These are phyloP conservation scores for Chenopodium quinoa DNA, from an alignment of 148 eudicot genomes.

Conservation along the genomic window DNA sequence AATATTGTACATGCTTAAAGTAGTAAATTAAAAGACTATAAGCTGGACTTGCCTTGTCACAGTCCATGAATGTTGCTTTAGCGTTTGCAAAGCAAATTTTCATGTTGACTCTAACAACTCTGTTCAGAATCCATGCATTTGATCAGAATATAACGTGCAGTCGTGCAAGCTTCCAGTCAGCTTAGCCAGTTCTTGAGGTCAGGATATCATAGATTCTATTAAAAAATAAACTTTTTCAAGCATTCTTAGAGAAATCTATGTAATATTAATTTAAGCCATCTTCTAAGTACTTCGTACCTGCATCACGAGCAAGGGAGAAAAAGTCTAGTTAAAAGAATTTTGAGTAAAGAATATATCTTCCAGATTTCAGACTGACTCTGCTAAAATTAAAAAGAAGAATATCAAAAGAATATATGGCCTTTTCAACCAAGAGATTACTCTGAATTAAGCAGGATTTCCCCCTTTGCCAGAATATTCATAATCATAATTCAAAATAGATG, in stretches of 20 bases:
- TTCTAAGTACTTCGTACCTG: constrained; percentile 23
- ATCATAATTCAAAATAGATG: background rate
- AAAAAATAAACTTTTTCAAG: background rate
- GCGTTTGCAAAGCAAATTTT: constrained; percentile 1
- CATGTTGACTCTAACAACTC: constrained; percentile 15
- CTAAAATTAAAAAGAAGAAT: background rate
- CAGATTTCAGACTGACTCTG: constrained; percentile 4
- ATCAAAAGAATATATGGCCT: constrained; percentile 7
- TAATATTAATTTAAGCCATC: background rate
- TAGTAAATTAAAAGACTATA: background rate
- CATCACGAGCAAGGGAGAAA: background rate
- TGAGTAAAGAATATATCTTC: constrained; percentile 8
- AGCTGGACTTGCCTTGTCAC: constrained; percentile 10
- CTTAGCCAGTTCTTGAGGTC: background rate
- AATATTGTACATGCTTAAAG: constrained; percentile 5
- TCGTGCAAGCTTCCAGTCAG: background rate
- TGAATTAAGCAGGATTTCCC: background rate
- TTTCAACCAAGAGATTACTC: background rate
- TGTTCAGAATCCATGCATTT: background rate
- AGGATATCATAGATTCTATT: background rate
- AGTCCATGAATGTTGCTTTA: constrained; percentile 22
- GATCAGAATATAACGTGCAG: background rate
- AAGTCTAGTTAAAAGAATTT: background rate
- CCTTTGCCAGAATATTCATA: background rate
- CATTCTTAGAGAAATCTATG: background rate